Conservation (phyloP, 1,284 basidiomycete species). For the Microbotryum saponariae region DNA sequence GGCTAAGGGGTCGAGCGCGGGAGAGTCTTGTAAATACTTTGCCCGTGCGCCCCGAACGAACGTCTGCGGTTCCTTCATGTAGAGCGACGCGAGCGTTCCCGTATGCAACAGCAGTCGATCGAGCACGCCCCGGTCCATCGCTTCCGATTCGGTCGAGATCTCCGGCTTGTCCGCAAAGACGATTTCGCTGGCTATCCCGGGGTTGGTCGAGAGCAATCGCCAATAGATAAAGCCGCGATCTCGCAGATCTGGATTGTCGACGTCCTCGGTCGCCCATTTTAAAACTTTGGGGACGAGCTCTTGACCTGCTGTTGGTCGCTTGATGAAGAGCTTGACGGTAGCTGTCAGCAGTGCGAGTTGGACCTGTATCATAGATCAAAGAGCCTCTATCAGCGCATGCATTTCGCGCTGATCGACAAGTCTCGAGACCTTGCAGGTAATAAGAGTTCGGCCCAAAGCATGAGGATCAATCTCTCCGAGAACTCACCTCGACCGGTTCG, state of each 20-base stretch:
- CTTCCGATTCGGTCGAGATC: constrained; percentile 94
- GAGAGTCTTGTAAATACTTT: constrained; percentile 34
- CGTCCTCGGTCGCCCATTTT: constrained; percentile 94
- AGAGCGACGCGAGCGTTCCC: constrained; percentile 36
- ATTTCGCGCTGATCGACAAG: no score
- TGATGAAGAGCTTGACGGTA: constrained; percentile 92
- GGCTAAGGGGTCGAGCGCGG: constrained; percentile 35
- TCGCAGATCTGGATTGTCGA: constrained; percentile 92
- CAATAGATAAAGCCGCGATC: constrained; percentile 99
- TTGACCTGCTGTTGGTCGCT: constrained; percentile 83
- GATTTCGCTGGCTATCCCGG: constrained; percentile 76
- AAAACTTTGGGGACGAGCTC: constrained; percentile 89
- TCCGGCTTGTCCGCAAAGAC: constrained; percentile 85
- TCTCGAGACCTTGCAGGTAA: neutral
- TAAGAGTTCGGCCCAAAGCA: neutral
- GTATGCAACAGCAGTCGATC: constrained; percentile 59
- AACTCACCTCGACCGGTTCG: constrained; percentile 74
- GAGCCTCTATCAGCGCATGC: no score
- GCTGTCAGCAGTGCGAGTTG: constrained; percentile 93
- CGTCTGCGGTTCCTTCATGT: constrained; percentile 35
- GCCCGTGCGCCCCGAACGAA: constrained; percentile 29
- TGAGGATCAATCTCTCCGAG: no score
- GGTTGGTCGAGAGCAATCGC: constrained; percentile 91
- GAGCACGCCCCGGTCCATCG: constrained; percentile 90
- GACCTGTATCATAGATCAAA: constrained; percentile 52